Conservation (phyloP, 257 asterid genomes). For the Forsythia suspensa region DNA sequence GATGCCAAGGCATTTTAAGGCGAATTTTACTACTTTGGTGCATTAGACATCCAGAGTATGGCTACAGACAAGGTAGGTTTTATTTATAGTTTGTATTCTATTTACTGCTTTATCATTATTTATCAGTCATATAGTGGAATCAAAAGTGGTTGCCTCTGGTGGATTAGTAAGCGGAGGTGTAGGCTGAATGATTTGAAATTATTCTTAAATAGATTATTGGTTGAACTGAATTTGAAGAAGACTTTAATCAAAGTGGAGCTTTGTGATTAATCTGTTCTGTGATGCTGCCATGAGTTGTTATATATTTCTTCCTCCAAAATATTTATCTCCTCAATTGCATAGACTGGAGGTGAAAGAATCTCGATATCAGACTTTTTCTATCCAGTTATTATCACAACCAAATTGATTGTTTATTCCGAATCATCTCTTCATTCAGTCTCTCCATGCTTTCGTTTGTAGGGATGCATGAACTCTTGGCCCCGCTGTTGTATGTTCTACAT, state of each 20-base stretch:
- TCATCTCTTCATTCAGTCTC: conserved; percentile 16
- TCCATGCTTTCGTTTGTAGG: conserved; percentile 48
- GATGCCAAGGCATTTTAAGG: conserved; percentile 84
- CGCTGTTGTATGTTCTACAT: conserved; percentile 77
- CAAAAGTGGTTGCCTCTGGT: not conserved
- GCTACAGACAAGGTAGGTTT: conserved; percentile 82
- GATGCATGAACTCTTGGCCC: conserved; percentile 94
- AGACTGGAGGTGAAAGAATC: not conserved
- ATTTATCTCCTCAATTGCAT: not conserved
- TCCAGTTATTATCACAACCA: not conserved
- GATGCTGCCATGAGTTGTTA: not conserved
- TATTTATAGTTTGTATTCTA: conserved; percentile 7
- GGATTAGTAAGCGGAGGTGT: not conserved
- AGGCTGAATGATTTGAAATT: conserved; percentile 4
- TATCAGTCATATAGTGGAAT: not conserved
- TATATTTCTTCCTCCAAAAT: not conserved
- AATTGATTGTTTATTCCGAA: not conserved
- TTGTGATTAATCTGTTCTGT: not conserved
- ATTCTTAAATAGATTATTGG: conserved; percentile 8
- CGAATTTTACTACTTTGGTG: conserved; percentile 92
- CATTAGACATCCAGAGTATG: conserved; percentile 78
- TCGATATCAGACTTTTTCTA: not conserved
- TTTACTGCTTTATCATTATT: conserved; percentile 1
- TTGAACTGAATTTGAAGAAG: not conserved
- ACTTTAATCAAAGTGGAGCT: not conserved